These are phyloP conservation scores for Saccharomycopsis malanga DNA, from an alignment of 805 yeast species.

Conservation along the genomic window DNA sequence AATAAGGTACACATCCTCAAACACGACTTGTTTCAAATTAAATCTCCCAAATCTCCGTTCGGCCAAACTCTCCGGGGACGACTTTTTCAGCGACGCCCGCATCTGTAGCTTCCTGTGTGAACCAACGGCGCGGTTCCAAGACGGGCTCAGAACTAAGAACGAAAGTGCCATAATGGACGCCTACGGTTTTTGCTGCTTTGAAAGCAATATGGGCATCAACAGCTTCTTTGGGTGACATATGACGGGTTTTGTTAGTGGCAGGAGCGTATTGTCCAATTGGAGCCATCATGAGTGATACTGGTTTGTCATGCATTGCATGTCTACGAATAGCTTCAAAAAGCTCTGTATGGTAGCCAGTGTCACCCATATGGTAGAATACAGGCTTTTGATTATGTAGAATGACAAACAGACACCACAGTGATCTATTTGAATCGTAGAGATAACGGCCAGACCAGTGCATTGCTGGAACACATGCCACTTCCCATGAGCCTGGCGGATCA, in stretches of 20 bases:
- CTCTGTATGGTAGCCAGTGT: conserved; percentile 80
- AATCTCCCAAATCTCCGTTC: conserved; percentile 4
- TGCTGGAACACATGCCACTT: conserved; percentile 84
- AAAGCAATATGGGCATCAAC: conserved; percentile 58
- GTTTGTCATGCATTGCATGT: conserved; percentile 43
- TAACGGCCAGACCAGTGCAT: conserved; percentile 96
- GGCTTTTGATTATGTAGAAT: conserved; percentile 61
- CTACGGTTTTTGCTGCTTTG: conserved; percentile 56
- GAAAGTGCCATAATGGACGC: conserved; percentile 97
- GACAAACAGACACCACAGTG: conserved; percentile 87
- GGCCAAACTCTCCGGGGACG: conserved; percentile 15
- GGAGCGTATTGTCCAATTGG: conserved; percentile 97
- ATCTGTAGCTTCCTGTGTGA: conserved; percentile 45
- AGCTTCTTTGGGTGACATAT: conserved; percentile 76
- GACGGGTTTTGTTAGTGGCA: conserved; percentile 90
- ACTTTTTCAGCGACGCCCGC: conserved; percentile 22
- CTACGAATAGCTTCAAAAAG: conserved; percentile 60
- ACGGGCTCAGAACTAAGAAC: conserved; percentile 82
- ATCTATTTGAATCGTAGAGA: conserved; percentile 68
- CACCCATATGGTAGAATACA: conserved; percentile 86
- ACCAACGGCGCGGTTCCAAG: conserved; percentile 65
- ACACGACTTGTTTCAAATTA: too few species aligned
- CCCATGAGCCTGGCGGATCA: conserved; percentile 36
- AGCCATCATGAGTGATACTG: conserved; percentile 58
- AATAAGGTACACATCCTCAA: too few species aligned